These are phyloP conservation scores for Purshia tridentata DNA, from an alignment of 306 rosid species.

Conservation along the genomic window DNA sequence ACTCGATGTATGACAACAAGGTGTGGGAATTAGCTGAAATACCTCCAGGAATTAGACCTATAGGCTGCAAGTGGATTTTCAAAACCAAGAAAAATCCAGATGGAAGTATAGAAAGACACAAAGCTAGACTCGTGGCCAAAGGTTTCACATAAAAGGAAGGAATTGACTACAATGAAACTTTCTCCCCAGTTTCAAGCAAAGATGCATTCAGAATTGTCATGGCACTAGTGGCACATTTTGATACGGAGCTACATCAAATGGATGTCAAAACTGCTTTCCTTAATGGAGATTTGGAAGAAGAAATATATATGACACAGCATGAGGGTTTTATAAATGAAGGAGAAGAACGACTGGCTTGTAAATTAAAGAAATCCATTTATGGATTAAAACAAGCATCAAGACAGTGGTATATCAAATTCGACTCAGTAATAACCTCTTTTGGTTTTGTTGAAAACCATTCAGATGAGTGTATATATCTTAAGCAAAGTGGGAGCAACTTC, in stretches of 20 bases:
- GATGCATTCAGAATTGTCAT: neutral
- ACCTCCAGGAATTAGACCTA: neutral
- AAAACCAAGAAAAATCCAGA: neutral
- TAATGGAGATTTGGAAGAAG: neutral
- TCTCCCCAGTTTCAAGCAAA: neutral
- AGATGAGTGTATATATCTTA: too few species aligned
- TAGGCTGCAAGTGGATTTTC: neutral
- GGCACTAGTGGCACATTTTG: neutral
- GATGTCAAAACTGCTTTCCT: neutral
- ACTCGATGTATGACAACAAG: neutral
- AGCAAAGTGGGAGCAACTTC: too few species aligned
- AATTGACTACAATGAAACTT: neutral
- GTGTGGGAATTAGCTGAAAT: neutral
- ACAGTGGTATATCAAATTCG: too few species aligned
- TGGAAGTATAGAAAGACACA: neutral
- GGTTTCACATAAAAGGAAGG: neutral
- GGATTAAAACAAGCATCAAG: neutral
- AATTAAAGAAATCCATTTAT: neutral
- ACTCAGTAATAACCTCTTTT: too few species aligned
- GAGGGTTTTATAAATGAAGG: neutral
- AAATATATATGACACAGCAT: neutral
- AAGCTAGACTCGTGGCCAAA: neutral
- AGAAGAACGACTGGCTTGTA: too few species aligned
- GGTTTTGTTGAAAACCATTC: too few species aligned
- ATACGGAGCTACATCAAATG: neutral